These are phyloP conservation scores for Saccharomycopsis hybrid DNA, from an alignment of 1,139 yeast species.

Conservation along the genomic window DNA sequence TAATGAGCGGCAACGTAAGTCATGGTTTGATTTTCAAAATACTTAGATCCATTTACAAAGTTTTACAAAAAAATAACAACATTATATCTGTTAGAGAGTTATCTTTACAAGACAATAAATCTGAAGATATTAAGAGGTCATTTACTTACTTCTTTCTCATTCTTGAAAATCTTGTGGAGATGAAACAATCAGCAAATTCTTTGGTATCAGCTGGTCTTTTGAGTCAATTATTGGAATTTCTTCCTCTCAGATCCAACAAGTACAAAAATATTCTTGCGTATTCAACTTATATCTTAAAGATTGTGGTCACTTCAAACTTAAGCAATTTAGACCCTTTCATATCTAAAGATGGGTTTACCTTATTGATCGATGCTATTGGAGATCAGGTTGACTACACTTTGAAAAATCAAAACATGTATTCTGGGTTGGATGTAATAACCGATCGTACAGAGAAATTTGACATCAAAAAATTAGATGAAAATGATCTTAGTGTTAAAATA, in stretches of 20 bases:
- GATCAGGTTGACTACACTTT: constrained; percentile 64
- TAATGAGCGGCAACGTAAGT: constrained; percentile 85
- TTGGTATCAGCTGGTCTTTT: constrained; percentile 67
- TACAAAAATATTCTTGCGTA: constrained; percentile 57
- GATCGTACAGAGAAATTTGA: constrained; percentile 10
- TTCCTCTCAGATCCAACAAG: constrained; percentile 42
- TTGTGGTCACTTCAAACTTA: constrained; percentile 40
- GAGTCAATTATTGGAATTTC: constrained; percentile 56
- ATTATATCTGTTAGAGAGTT: constrained; percentile 11
- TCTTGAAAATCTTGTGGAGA: constrained; percentile 51
- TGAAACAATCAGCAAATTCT: constrained; percentile 42
- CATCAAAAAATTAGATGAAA: not conserved
- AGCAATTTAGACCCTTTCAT: constrained; percentile 54
- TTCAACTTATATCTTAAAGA: constrained; percentile 56
- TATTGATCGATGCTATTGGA: constrained; percentile 55
- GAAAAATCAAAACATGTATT: constrained; percentile 38
- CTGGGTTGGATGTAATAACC: constrained; percentile 4
- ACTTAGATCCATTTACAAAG: constrained; percentile 52
- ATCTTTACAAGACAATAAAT: constrained; percentile 28
- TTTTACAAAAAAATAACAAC: constrained; percentile 28
- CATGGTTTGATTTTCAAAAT: constrained; percentile 80
- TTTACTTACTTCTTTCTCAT: constrained; percentile 51
- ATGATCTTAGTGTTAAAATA: constrained; percentile 7
- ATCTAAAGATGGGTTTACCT: constrained; percentile 56
- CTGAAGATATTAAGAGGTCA: constrained; percentile 39